These are phyloP conservation scores for Tilletia walkeri DNA, from an alignment of 1,284 basidiomycete species.

Conservation along the genomic window DNA sequence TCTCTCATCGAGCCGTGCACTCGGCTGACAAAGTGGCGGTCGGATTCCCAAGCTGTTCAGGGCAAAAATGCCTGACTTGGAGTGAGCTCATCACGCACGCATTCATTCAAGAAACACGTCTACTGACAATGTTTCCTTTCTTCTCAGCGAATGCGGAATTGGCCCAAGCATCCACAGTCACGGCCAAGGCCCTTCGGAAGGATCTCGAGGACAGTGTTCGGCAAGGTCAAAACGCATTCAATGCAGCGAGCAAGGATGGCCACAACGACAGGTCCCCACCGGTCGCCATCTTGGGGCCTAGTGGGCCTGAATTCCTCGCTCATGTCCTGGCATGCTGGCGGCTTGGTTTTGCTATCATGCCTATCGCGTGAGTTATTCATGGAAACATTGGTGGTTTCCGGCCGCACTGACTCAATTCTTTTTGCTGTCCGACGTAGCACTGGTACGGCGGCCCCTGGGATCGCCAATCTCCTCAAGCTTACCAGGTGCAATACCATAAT, in stretches of 20 bases:
- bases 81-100: neutral
- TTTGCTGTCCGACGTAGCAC: constrained; percentile 31
- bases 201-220: no score
- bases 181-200: neutral
- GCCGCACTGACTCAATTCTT: neutral
- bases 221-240: no score
- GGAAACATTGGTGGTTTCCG: neutral
- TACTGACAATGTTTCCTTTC: neutral
- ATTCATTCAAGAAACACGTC: no score
- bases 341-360: constrained; percentile 56
- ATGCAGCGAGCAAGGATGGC: neutral
- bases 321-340: constrained; percentile 56
- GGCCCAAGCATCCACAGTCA: neutral
- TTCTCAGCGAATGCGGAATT: neutral
- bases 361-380: constrained; percentile 53
- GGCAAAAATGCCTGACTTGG: neutral
- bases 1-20: constrained; percentile 52
- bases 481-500: constrained; percentile 62
- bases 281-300: constrained; percentile 56
- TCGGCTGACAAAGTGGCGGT: constrained; percentile 53
- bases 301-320: constrained; percentile 56
- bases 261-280: constrained; percentile 23
- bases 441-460: constrained; percentile 64
- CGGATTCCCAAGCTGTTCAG: constrained; percentile 56
- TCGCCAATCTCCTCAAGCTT: constrained; percentile 63